Base-by-base conservation (phyloP, 352 stramenopile species). In the Phytophthora tentaculata region DNA sequence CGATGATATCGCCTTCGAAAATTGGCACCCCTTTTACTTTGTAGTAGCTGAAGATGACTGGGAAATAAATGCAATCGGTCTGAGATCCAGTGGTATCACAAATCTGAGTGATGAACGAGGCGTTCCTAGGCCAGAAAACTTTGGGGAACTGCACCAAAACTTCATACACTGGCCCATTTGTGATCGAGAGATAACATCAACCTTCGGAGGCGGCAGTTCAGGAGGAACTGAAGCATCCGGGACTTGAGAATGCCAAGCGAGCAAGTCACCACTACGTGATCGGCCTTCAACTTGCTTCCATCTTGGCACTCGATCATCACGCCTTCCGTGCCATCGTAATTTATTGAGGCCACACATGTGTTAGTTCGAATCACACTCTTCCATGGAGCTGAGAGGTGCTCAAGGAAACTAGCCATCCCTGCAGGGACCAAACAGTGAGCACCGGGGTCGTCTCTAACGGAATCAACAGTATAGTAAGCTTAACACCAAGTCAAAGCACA, bases 91-190 rank as follows among this genome's bases (percentile, higher is more conserved):
- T 56, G 17, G 28, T 58, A 19, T 48, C 24, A 1, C n/a, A 57
- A 32, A 81, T 67, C 29, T 84, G 73, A 10, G 70, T 70, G 17
- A 86, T 78, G 48, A 89, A 84, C 2, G 72, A 71, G 1, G 69
- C 64, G 20, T 77, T 52, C 24, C 72, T 50, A 8, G 76, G 69
- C 84, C 83, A 91, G 47, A 93, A 91, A 5, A 76, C 72, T 8
- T 73, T 32, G 0, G 78, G 80, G 45, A 92, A 94, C 32, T 88
- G 74, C 37, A 94, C 61, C 24, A 91, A 56, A 10, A 92, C 64
- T 58, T 92, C 79, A 92, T 90, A 54, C 88, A 90, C 41, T 86
- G 75, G 6, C 81, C 81, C 73, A 89, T 89, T 45, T 71, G 66
- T 5, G 83, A 86, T 9, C 74, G 56, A 24, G 77, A 44, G 35